Percentiles rank a stretch among this genome's conserved stretches.
Evolutionary conservation across 805 yeast genomes (phyloP).

Genomic region (Monosporozyma yasuniensis): DNA sequence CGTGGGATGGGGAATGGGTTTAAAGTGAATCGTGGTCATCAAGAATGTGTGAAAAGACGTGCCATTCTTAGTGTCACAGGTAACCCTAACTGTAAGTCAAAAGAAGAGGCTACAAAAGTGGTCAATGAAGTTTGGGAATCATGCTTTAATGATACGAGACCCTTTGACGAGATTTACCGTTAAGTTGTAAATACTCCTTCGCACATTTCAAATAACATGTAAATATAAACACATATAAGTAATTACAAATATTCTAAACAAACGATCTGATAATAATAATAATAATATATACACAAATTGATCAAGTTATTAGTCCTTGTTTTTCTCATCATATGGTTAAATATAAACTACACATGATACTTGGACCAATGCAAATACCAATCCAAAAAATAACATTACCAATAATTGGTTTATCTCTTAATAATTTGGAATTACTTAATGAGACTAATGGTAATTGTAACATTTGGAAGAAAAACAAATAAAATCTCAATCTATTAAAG

Average conservation of each 20-base stretch:
- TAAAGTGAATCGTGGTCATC: slow-evolving; percentile 73
- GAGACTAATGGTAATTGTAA: slow-evolving; percentile 73
- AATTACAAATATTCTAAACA: background rate
- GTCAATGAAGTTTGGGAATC: slow-evolving; percentile 87
- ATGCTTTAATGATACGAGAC: slow-evolving; percentile 91
- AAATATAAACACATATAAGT: slow-evolving; percentile 1
- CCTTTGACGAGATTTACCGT: slow-evolving; percentile 85
- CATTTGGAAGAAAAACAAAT: slow-evolving; percentile 75
- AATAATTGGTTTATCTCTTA: slow-evolving; percentile 47
- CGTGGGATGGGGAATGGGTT: slow-evolving; percentile 26
- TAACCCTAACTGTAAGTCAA: slow-evolving; percentile 71
- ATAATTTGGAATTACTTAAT: slow-evolving; percentile 48
- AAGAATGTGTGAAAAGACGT: slow-evolving; percentile 80
- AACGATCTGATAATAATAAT: too few relatives aligned
- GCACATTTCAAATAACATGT: too few relatives aligned
- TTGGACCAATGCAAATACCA: slow-evolving; percentile 85
- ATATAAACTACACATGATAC: slow-evolving; percentile 76
- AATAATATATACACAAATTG: background rate
- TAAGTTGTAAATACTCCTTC: too few relatives aligned
- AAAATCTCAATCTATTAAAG: slow-evolving; percentile 75
- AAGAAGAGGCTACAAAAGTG: slow-evolving; percentile 64
- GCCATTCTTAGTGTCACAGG: slow-evolving; percentile 78
- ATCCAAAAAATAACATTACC: slow-evolving; percentile 87
- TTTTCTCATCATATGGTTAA: slow-evolving; percentile 34
- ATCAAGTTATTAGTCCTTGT: background rate